Percentiles rank a stretch among this genome's conserved stretches.
Conservation (phyloP, 495 filamentous ascomycete genomes). For the Achaetomiella virescens region DNA sequence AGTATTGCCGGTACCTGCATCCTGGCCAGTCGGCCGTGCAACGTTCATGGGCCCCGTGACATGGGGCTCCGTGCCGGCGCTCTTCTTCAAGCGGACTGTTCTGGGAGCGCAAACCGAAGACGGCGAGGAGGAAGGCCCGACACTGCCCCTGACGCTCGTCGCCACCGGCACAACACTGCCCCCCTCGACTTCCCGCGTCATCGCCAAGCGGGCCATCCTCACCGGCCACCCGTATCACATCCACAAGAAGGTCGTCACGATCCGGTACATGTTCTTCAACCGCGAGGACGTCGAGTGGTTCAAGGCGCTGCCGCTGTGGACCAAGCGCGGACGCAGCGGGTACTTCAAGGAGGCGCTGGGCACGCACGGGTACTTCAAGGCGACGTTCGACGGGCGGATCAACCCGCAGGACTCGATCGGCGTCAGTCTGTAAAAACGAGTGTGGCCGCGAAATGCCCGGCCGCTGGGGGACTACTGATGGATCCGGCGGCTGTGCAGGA, state of each 20-base stretch:
- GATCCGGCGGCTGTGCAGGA: conserved; percentile 20
- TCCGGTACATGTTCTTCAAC: conserved; percentile 99
- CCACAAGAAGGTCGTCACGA: conserved; percentile 90
- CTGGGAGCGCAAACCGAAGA: conserved; percentile 23
- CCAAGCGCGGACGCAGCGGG: conserved; percentile 76
- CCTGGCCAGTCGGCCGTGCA: conserved; percentile 88
- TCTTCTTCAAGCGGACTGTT: conserved; percentile 66
- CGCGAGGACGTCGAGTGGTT: conserved; percentile 91
- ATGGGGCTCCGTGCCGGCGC: conserved; percentile 82
- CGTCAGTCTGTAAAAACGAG: conserved; percentile 87
- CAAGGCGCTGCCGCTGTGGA: conserved; percentile 93
- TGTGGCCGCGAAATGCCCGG: conserved; percentile 70
- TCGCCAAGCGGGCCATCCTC: conserved; percentile 90
- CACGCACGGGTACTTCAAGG: conserved; percentile 99
- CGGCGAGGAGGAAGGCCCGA: conserved; percentile 23
- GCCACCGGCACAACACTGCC: conserved; percentile 80
- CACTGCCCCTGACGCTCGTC: conserved; percentile 56
- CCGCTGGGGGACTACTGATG: conserved; percentile 41
- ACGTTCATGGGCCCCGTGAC: conserved; percentile 84
- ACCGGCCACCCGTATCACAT: conserved; percentile 98
- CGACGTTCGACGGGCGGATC: conserved; percentile 90
- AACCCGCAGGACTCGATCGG: conserved; percentile 91
- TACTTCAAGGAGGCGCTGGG: conserved; percentile 90
- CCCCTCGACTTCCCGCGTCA: conserved; percentile 69
- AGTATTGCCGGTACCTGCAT: conserved; percentile 89